Evolutionary conservation across 805 yeast species (phyloP).

Genomic region (Wickerhamiella sergipiensis): DNA sequence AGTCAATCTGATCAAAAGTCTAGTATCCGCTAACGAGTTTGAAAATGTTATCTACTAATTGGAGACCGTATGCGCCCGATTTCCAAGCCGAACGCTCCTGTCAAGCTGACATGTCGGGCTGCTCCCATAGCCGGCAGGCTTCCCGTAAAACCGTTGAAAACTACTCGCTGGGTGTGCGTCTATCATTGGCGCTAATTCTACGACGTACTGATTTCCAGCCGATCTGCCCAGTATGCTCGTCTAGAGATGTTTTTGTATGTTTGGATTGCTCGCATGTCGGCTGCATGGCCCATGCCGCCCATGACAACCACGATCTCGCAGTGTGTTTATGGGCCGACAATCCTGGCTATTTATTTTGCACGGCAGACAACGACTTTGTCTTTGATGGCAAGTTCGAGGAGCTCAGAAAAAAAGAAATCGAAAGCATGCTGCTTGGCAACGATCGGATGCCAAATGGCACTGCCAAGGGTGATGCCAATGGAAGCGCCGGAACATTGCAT

Average conservation of each 20-base stretch:
- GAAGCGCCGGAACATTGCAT: not conserved
- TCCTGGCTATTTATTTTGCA: not conserved
- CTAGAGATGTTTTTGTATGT: not conserved
- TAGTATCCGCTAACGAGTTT: too few species aligned
- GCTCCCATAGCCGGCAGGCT: slow-evolving; percentile 2
- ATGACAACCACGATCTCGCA: not conserved
- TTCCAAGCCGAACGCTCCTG: not conserved
- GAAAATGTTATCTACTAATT: too few species aligned
- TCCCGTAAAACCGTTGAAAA: not conserved
- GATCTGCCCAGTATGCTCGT: not conserved
- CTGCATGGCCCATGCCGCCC: slow-evolving; percentile 1
- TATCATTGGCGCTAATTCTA: not conserved
- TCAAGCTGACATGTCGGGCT: slow-evolving; percentile 2
- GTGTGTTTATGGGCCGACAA: not conserved
- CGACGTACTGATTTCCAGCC: not conserved
- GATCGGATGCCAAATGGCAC: not conserved
- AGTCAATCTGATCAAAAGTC: too few species aligned
- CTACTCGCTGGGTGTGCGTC: not conserved
- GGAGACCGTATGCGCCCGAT: not conserved
- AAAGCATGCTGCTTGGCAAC: not conserved
- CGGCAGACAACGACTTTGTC: not conserved
- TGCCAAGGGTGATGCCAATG: not conserved
- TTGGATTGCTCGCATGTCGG: slow-evolving; percentile 1
- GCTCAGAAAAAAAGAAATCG: not conserved
- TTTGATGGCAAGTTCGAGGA: not conserved